Conservation (phyloP, 2,329 filamentous ascomycete genomes). For the Diaporthe citri region DNA sequence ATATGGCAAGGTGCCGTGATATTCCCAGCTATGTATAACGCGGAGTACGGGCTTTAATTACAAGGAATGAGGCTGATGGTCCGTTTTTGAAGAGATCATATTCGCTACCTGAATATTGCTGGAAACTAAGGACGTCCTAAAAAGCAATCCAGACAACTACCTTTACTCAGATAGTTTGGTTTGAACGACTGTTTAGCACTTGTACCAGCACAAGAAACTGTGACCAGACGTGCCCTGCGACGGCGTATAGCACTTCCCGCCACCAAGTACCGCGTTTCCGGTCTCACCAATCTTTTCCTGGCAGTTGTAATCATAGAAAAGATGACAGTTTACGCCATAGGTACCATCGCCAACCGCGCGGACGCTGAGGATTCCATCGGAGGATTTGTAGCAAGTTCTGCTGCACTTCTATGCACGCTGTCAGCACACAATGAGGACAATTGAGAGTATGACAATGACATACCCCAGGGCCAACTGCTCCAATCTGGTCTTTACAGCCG, state of each 20-base stretch:
- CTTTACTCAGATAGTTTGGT: too few relatives aligned
- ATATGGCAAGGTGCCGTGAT: too few relatives aligned
- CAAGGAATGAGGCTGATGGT: too few relatives aligned
- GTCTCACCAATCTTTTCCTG: neutral
- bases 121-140: too few relatives aligned
- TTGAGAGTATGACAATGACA: neutral
- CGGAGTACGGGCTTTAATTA: too few relatives aligned
- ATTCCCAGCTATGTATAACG: too few relatives aligned
- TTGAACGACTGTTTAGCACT: neutral
- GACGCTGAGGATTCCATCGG: neutral
- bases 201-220: neutral
- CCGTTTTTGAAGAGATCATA: too few relatives aligned
- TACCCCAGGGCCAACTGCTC: neutral
- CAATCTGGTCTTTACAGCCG: constrained; percentile 6
- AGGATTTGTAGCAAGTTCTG: neutral
- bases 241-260: neutral
- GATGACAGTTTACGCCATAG: neutral
- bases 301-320: neutral
- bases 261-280: neutral
- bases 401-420: neutral
- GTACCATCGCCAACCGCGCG: neutral
- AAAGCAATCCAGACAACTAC: too few relatives aligned
- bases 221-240: neutral
- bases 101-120: too few relatives aligned
- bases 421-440: neutral